Conservation (phyloP, 1,284 basidiomycete species). For the Austroboletus novae-zelandiae region DNA sequence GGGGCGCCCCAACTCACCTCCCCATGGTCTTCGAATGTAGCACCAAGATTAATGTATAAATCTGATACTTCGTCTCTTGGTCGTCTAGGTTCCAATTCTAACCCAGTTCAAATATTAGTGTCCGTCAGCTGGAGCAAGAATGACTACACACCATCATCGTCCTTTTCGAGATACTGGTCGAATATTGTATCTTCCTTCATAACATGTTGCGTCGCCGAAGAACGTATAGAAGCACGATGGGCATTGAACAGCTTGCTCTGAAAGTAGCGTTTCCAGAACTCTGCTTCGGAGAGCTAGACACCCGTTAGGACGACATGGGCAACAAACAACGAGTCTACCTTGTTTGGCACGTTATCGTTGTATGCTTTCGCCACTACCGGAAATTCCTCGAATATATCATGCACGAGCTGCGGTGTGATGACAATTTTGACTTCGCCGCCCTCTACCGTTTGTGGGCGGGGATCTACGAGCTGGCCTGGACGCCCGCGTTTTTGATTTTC, state of each 20-base stretch:
- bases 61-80: constrained; percentile 69
- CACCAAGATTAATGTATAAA: constrained; percentile 80
- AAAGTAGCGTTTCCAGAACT: constrained; percentile 98
- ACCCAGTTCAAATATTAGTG: not conserved
- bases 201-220: constrained; percentile 79
- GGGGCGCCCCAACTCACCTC: constrained; percentile 51
- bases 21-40: constrained; percentile 90
- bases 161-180: constrained; percentile 91
- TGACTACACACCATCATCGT: constrained; percentile 77
- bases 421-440: constrained; percentile 85
- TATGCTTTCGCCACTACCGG: constrained; percentile 93
- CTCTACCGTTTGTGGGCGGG: constrained; percentile 77
- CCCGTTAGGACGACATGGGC: constrained; percentile 2
- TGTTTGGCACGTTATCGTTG: constrained; percentile 86
- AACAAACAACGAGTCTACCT: constrained; percentile 45
- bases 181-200: constrained; percentile 93
- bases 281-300: constrained; percentile 75
- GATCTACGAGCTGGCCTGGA: constrained; percentile 85
- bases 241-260: constrained; percentile 93
- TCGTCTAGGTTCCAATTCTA: constrained; percentile 81
- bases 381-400: constrained; percentile 97
- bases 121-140: not conserved
- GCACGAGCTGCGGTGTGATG: constrained; percentile 89
- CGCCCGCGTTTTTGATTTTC: constrained; percentile 80
- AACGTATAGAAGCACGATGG: constrained; percentile 89